Evolutionary conservation across 78 protist species (phyloP), one percentile per base, ranked within the genome.

Genomic region (Isochrysis galbana): DNA sequence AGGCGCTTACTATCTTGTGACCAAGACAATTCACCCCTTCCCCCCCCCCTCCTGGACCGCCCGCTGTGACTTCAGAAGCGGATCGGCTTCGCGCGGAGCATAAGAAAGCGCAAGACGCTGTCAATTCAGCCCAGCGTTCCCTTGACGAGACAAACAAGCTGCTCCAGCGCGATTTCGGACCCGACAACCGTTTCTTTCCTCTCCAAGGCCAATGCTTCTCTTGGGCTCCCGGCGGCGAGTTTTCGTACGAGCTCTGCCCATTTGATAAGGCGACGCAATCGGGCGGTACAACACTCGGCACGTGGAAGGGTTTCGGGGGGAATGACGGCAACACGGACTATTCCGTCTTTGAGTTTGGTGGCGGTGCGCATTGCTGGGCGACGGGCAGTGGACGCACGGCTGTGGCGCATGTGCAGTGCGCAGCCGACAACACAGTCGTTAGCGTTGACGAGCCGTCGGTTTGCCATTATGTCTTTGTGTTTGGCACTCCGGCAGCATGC

Each of bases 401-500:
- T 14, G 29, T 19, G 29, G 61, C 61, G 29, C 61, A 7, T 14
- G 11, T 80, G 14, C 14, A 23, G 54, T 80, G 88, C 54, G 88
- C 41, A 19, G 55, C 51, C 22, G 39, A 0, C 32, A 44, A 14
- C 39, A 39, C 0, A 22, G 21, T 80, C 1, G 41, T 26, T 19
- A 14, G 32, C 48, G 88, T 80, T 25, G 51, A 44, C 38, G 88
- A 80, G 88, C 88, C 88, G 11, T 46, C 39, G 54, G 51, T 80
- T 19, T 80, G 88, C 54, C 23, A 10, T 34, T 80, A 80, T 22
- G 21, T 34, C 41, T 26, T 80, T 46, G 23, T 4, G 14, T 80
- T 80, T 36, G 0, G 4, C 41, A 80, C 88, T 19, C 88, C 88
- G 0, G 88, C 88, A 5, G 88, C 70, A 44, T 84, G 61, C 44